phyloP scores from a whole-genome alignment of 2,329 filamentous ascomycete species.

The Berkeleyomyces rouxiae region DNA sequence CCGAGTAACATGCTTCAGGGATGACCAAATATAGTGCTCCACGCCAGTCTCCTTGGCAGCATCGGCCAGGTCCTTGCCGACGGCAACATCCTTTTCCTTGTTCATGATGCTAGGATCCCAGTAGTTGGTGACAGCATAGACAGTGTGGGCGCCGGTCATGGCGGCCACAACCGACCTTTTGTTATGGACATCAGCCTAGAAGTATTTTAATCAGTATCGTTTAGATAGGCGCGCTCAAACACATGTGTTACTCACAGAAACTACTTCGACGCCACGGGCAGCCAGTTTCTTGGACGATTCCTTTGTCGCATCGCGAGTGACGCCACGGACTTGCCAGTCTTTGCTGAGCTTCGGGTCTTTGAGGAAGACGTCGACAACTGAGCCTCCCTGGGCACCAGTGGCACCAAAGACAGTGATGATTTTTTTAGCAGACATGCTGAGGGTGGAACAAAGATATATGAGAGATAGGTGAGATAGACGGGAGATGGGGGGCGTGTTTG shows the following conservation, averaged over 20 bases:
- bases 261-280: constrained; percentile 27
- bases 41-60: constrained; percentile 27
- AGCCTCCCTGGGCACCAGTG: constrained; percentile 33
- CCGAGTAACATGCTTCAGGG: constrained; percentile 25
- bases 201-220: not conserved
- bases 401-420: constrained; percentile 30
- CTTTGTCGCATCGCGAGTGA: constrained; percentile 30
- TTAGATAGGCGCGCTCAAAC: not conserved
- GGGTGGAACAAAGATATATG: too few relatives aligned
- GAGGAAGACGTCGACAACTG: constrained; percentile 29
- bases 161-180: constrained; percentile 25
- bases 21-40: constrained; percentile 31
- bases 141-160: constrained; percentile 27
- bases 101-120: constrained; percentile 8
- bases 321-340: constrained; percentile 28
- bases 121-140: constrained; percentile 27
- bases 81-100: constrained; percentile 27
- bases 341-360: constrained; percentile 28
- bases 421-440: constrained; percentile 16
- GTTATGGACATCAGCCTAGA: constrained; percentile 17
- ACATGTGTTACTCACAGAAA: constrained; percentile 19
- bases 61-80: constrained; percentile 31
- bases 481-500: too few relatives aligned
- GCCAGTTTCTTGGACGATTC: constrained; percentile 24
- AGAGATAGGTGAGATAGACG: too few relatives aligned